Evolutionary conservation across 257 asterid genomes (phyloP).

Genomic region (Agastache rugosa): DNA sequence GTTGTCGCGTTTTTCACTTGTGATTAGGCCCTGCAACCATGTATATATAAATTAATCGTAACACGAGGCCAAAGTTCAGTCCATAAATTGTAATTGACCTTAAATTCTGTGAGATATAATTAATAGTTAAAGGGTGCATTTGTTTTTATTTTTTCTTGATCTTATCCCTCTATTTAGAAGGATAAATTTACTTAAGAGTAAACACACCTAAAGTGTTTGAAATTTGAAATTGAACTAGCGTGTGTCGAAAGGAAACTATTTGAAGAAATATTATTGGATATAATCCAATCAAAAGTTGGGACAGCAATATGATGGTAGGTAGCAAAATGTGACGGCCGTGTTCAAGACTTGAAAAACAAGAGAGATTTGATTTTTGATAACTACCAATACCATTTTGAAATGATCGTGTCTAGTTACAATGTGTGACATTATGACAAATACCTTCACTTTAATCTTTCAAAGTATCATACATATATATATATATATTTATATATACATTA

Average conservation of each 20-base stretch:
- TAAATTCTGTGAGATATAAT: no score
- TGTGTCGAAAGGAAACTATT: not conserved
- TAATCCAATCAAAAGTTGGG: constrained; percentile 1
- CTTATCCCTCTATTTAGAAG: no score
- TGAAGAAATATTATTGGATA: not conserved
- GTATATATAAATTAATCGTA: no score
- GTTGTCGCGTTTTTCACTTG: constrained; percentile 72
- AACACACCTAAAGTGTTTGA: no score
- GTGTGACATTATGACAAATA: not conserved
- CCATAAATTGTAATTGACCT: no score
- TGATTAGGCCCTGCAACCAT: constrained; percentile 66
- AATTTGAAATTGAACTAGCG: not conserved
- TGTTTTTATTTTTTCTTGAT: no score
- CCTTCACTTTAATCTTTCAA: not conserved
- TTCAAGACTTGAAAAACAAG: no score
- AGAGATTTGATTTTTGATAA: not conserved
- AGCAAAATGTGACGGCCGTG: no score
- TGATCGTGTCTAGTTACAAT: constrained; percentile 8
- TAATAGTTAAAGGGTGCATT: no score
- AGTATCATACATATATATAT: not conserved
- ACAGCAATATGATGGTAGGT: not conserved
- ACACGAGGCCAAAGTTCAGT: no score
- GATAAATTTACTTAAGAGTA: no score
- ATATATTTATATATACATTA: not conserved
- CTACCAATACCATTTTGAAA: not conserved